Evolutionary conservation across 2,329 filamentous ascomycete species (phyloP).

Genomic region (Sporothrix luriei): DNA sequence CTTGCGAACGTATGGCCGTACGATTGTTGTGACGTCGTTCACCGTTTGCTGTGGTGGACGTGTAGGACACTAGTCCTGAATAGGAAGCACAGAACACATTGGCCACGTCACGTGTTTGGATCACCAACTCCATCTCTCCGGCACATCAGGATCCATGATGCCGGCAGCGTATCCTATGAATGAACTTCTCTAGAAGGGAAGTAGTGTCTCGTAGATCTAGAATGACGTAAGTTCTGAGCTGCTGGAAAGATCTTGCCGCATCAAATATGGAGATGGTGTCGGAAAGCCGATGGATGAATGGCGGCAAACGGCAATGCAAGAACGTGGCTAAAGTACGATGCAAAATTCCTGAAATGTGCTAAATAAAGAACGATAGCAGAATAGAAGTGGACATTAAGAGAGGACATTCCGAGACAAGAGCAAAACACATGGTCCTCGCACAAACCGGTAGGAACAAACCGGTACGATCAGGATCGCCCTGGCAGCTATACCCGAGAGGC

Average conservation of each 20-base stretch:
- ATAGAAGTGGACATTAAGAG: background rate
- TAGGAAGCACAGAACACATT: background rate
- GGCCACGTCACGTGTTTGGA: background rate
- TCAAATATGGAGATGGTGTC: background rate
- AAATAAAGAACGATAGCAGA: background rate
- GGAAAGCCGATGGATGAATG: constrained; percentile 5
- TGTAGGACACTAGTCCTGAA: background rate
- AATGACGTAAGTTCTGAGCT: background rate
- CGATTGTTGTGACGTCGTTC: background rate
- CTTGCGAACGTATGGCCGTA: background rate
- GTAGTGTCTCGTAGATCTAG: no score
- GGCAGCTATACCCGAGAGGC: no score
- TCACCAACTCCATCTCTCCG: background rate
- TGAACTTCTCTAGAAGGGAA: no score
- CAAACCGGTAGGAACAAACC: background rate
- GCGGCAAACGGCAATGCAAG: background rate
- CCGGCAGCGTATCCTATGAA: background rate
- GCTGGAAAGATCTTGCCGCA: background rate
- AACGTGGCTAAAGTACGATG: constrained; percentile 13
- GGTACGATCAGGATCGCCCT: background rate
- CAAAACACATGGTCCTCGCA: no score
- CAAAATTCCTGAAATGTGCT: background rate
- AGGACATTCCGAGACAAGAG: background rate
- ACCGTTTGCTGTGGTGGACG: constrained; percentile 20
- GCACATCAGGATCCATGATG: background rate